phyloP scores from a whole-genome alignment of 2,329 filamentous ascomycete species.

The Claviceps sp. region DNA sequence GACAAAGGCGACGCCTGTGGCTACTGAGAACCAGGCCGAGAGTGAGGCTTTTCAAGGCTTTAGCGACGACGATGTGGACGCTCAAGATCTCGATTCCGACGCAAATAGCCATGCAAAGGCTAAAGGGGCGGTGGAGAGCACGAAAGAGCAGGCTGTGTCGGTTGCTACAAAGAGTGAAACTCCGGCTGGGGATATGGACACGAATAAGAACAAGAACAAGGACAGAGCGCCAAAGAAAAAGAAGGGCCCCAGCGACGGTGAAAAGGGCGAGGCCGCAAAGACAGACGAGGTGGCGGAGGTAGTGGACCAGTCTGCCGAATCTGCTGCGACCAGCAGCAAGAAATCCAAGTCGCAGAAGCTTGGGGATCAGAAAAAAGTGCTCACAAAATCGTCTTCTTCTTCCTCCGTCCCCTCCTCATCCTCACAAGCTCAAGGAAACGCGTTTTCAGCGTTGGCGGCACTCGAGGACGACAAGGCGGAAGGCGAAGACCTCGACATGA shows the following conservation, averaged over 20 bases:
- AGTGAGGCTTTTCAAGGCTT: constrained; percentile 54
- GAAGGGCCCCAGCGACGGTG: background rate
- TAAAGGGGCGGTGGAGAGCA: constrained; percentile 16
- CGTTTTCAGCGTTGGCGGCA: constrained; percentile 41
- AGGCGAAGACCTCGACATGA: constrained; percentile 52
- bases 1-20: constrained; percentile 7
- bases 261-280: constrained; percentile 5
- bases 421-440: constrained; percentile 23
- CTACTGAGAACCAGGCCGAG: constrained; percentile 17
- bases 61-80: constrained; percentile 31
- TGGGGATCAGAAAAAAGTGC: constrained; percentile 21
- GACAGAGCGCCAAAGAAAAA: background rate
- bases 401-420: constrained; percentile 28
- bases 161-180: background rate
- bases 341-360: constrained; percentile 17
- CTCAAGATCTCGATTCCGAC: constrained; percentile 18
- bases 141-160: background rate
- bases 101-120: constrained; percentile 18
- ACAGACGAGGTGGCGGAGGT: constrained; percentile 13
- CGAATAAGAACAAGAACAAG: background rate
- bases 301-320: constrained; percentile 4
- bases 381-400: constrained; percentile 22
- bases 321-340: constrained; percentile 4
- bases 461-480: constrained; percentile 40
- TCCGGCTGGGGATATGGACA: background rate